Evolutionary conservation across 805 yeast species (phyloP), one percentile per base, ranked within the genome.

Genomic region (Kregervanrija delftensis): DNA sequence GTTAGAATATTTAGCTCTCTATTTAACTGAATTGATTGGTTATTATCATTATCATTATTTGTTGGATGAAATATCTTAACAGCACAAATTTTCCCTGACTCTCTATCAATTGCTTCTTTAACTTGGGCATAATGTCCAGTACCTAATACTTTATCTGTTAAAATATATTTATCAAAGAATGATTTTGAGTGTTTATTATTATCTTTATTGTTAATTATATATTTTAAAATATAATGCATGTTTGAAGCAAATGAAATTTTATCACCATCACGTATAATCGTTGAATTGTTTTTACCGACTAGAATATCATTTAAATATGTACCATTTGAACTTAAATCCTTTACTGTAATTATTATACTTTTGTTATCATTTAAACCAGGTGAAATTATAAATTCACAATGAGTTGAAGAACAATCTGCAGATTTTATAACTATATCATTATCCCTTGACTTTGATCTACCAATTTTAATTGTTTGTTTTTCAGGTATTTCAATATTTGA

Each of bases 81-180:
- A 0, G 91, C 93, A 40, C 79, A 84, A 2, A 72, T 63, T 41
- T 73, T 72, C 0, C 88, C 87, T 0, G 81, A 72, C 8, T 63
- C 60, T 51, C 79, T 74, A 49, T 76, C 72, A 8, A 69, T 67
- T 2, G 87, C 87, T 51, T 82, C 86, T 56, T 79, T 81, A 3
- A 85, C 93, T n/a, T 79, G 78, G 0, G 93, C 91, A 55, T 85
- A 85, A 61, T 85, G 91, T 0, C 93, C 93, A 4, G 83, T 65
- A 0, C 93, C 93, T 16, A 85, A 62, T 50, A 80, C 77, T 44
- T 68, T 70, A 0, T 86, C 86, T 10, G 50, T 44, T 14, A 77
- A 47, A 6, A 74, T 66, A 52, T 76, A 77, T 45, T 74, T 73
- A 54, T 81, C 85, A 49, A 73, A 77, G 43, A 84, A 77, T 2